Evolutionary conservation across 2,329 filamentous ascomycete genomes (phyloP).

Genomic region (Pseudovirgaria hyperparasitica): DNA sequence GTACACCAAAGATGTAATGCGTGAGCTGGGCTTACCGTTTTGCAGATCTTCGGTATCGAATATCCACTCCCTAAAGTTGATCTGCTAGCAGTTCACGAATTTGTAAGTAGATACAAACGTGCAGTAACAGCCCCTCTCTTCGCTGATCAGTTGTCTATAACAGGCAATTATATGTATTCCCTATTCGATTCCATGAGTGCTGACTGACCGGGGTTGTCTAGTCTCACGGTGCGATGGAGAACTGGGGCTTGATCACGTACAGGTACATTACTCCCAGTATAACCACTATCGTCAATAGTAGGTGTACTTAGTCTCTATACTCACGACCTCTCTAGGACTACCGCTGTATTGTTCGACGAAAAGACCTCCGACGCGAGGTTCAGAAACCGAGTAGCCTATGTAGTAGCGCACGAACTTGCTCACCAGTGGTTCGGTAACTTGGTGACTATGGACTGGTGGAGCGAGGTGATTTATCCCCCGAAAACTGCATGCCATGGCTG

Average conservation of each 20-base stretch:
- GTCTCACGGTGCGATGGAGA: slow-evolving; percentile 84
- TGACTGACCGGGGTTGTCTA: slow-evolving; percentile 32
- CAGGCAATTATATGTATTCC: slow-evolving; percentile 31
- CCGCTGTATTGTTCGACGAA: slow-evolving; percentile 91
- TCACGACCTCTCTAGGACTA: slow-evolving; percentile 42
- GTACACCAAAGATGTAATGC: slow-evolving; percentile 1
- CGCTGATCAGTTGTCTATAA: slow-evolving; percentile 13
- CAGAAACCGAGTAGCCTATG: slow-evolving; percentile 89
- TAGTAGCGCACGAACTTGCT: slow-evolving; percentile 94
- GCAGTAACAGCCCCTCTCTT: slow-evolving; percentile 5
- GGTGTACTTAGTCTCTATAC: neutral
- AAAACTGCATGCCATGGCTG: neutral
- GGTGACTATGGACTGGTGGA: slow-evolving; percentile 96
- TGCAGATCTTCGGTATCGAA: slow-evolving; percentile 63
- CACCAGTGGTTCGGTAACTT: slow-evolving; percentile 96
- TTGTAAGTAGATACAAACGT: slow-evolving; percentile 50
- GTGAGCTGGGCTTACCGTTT: slow-evolving; percentile 2
- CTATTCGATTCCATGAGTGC: slow-evolving; percentile 1
- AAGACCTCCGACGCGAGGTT: slow-evolving; percentile 80
- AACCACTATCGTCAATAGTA: neutral
- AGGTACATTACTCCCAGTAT: slow-evolving; percentile 28
- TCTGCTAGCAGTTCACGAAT: slow-evolving; percentile 90
- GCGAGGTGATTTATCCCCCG: slow-evolving; percentile 38
- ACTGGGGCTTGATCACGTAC: slow-evolving; percentile 96
- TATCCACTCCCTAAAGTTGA: slow-evolving; percentile 91